These are phyloP conservation scores for Musa balbisiana DNA, from an alignment of 202 grass and related monocot species.

Conservation along the genomic window DNA sequence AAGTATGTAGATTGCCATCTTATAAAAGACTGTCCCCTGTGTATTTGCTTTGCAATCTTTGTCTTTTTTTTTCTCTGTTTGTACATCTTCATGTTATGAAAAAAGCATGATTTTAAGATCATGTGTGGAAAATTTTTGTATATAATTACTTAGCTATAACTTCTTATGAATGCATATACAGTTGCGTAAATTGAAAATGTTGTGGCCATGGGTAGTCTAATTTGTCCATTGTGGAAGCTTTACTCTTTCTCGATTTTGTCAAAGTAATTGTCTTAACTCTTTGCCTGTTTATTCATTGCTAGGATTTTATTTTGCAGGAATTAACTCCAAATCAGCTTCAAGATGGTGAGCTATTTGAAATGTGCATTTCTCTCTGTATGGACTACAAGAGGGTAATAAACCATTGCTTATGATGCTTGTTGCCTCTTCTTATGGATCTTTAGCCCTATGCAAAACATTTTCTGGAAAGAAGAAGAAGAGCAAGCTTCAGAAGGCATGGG, in stretches of 20 bases:
- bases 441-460: constrained; percentile 76
- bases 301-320: constrained; percentile 51
- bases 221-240: too few relatives aligned
- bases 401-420: not conserved
- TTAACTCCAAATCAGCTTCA: constrained; percentile 70
- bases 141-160: not conserved
- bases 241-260: not conserved
- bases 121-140: not conserved
- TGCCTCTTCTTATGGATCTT: not conserved
- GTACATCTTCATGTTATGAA: not conserved
- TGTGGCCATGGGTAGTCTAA: not conserved
- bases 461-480: constrained; percentile 61
- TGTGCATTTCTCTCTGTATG: constrained; percentile 1
- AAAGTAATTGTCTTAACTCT: not conserved
- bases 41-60: not conserved
- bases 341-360: constrained; percentile 33
- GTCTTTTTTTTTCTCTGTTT: not conserved
- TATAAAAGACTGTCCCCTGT: not conserved
- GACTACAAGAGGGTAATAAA: not conserved
- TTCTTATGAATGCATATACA: not conserved
- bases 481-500: constrained; percentile 71
- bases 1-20: constrained; percentile 33
- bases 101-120: not conserved
- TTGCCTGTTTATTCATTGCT: not conserved
- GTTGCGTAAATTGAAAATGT: not conserved